Percentiles rank a stretch among this genome's conserved stretches.
Evolutionary conservation across 768 basidiomycete species (phyloP).

Genomic region (Krasilnikovozyma curviuscula): DNA sequence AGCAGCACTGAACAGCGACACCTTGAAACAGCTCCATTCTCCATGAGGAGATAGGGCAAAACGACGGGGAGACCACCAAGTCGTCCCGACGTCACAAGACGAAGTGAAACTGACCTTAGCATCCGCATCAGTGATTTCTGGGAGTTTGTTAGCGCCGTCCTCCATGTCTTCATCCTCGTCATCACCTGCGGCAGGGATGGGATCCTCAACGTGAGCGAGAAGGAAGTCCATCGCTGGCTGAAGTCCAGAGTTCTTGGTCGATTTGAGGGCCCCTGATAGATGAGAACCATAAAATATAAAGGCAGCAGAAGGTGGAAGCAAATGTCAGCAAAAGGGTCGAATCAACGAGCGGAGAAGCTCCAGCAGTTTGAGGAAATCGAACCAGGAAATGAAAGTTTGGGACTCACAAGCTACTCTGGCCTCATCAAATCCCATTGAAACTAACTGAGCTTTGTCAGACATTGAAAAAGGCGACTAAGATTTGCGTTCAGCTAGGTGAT

Average conservation of each 20-base stretch:
- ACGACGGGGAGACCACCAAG: neutral
- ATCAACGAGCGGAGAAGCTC: neutral
- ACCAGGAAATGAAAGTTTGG: conserved; percentile 5
- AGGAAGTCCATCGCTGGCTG: conserved; percentile 67
- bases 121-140: conserved; percentile 30
- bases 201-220: conserved; percentile 54
- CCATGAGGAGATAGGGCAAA: neutral
- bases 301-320: neutral
- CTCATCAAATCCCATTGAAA: conserved; percentile 72
- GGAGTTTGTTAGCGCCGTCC: conserved; percentile 43
- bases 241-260: conserved; percentile 61
- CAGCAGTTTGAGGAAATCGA: conserved; percentile 1
- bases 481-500: too few relatives aligned
- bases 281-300: neutral
- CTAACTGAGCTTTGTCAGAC: conserved; percentile 29
- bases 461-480: too few relatives aligned
- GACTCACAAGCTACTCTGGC: conserved; percentile 66
- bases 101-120: conserved; percentile 22
- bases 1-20: too few relatives aligned
- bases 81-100: conserved; percentile 9
- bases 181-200: conserved; percentile 35
- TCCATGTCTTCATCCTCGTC: conserved; percentile 45
- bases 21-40: too few relatives aligned
- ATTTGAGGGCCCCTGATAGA: conserved; percentile 61
- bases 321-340: neutral